phyloP scores from a whole-genome alignment of 257 asterid genomes.

The Leptodermis oblonga region DNA sequence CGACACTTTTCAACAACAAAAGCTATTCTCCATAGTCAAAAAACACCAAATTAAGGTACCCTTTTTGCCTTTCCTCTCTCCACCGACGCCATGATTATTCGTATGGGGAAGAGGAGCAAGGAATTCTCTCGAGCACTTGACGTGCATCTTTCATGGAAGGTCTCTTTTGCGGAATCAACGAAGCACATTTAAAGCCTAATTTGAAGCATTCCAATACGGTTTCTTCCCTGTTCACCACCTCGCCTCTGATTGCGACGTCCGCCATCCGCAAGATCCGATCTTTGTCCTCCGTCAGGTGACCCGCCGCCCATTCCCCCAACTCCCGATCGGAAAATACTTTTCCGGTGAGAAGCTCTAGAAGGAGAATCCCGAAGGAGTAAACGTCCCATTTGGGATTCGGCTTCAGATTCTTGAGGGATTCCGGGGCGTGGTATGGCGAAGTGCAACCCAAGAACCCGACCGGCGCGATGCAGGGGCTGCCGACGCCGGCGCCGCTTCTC shows the following conservation, averaged over 20 bases:
- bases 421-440: constrained; percentile 88
- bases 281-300: constrained; percentile 43
- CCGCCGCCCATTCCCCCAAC: constrained; percentile 51
- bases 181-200: constrained; percentile 84
- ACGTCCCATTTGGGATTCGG: constrained; percentile 89
- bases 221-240: constrained; percentile 53
- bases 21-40: constrained; percentile 25
- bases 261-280: constrained; percentile 53
- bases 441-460: constrained; percentile 59
- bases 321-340: constrained; percentile 74
- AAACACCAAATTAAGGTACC: constrained; percentile 21
- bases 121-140: constrained; percentile 57
- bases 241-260: constrained; percentile 60
- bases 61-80: neutral
- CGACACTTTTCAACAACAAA: constrained; percentile 47
- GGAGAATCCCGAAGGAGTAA: constrained; percentile 76
- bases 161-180: constrained; percentile 72
- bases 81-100: constrained; percentile 22
- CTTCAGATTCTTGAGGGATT: constrained; percentile 64
- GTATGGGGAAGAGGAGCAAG: constrained; percentile 16
- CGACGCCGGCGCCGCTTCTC: constrained; percentile 26
- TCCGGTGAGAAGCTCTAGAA: constrained; percentile 79
- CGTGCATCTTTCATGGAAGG: constrained; percentile 87
- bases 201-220: constrained; percentile 64
- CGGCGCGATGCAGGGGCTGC: constrained; percentile 40